phyloP scores from a whole-genome alignment of 1,284 basidiomycete species.

The Trichosporon coremiiforme region DNA sequence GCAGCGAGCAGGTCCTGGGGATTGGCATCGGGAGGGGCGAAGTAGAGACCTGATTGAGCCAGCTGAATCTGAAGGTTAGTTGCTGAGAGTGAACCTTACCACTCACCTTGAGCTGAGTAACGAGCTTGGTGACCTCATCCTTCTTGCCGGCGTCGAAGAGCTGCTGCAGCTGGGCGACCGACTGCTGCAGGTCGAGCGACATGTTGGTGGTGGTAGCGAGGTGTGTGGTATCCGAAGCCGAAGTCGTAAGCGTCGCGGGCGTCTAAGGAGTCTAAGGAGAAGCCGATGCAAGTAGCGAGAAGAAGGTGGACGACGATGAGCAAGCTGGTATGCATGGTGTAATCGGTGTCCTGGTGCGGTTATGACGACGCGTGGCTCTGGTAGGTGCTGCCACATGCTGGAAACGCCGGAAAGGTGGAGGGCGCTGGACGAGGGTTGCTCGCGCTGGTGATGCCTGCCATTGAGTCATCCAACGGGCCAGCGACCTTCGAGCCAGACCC shows the following conservation, averaged over 20 bases:
- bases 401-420: slow-evolving; percentile 31
- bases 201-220: slow-evolving; percentile 36
- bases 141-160: slow-evolving; percentile 42
- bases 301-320: not conserved
- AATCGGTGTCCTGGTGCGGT: not conserved
- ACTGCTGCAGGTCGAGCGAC: slow-evolving; percentile 48
- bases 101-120: slow-evolving; percentile 52
- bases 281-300: slow-evolving; percentile 6
- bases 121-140: slow-evolving; percentile 39
- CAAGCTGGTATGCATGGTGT: slow-evolving; percentile 4
- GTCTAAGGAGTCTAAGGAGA: not conserved
- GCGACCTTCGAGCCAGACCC: not conserved
- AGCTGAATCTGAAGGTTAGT: slow-evolving; percentile 49
- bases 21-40: slow-evolving; percentile 50
- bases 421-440: not conserved
- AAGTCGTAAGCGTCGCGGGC: not conserved
- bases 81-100: not conserved
- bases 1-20: slow-evolving; percentile 53
- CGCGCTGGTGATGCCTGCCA: slow-evolving; percentile 2
- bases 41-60: slow-evolving; percentile 54
- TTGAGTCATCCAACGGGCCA: slow-evolving; percentile 4
- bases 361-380: slow-evolving; percentile 34
- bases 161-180: slow-evolving; percentile 47
- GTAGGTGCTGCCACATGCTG: slow-evolving; percentile 28
- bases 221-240: not conserved